Evolutionary conservation across 345 rosid genomes (phyloP), one percentile per base, ranked within the genome.

Genomic region (Corchorus capsularis): DNA sequence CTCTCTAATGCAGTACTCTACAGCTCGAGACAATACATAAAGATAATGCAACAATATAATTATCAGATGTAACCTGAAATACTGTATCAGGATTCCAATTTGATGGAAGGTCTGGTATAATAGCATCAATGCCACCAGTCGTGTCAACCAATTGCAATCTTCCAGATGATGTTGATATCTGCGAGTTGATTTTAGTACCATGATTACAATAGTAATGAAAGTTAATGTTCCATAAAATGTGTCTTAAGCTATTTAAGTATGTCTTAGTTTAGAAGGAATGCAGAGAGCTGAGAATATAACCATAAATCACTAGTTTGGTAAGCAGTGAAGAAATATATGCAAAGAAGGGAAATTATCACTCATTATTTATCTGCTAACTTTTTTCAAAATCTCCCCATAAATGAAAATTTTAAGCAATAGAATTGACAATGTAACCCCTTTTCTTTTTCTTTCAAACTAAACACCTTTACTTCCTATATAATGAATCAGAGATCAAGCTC

Each of bases 71-170:
- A 74, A 95, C 99, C 98, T 95, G 92, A 79, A 53, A 86, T 73
- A 95, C 85, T 62, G 79, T 74, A 74, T 73, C 65, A 64, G 73
- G 62, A 54, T 77, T 78, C 92, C 92, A 86, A 78, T 81, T 75
- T 67, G 91, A 80, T 79, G 87, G 85, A 79, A 95, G 84, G 79
- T 90, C 92, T 22, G 94, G 92, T 74, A 86, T 65, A 71, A 92
- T 75, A 72, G 82, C 91, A 86, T 93, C 89, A 63, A 93, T 85
- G 80, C 90, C 82, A 80, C 93, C 90, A 52, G 86, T 93, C 63
- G 75, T 74, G 85, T 95, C 99, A 85, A 85, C 87, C 71, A 95
- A 76, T 83, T 92, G 97, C 75, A 93, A 79, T 81, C 87, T 89
- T 87, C 96, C 97, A 63, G 92, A 87, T 74, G 85, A 78, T 59